Conservation (phyloP, 768 basidiomycete species). For the Pulveroboletus ravenelii region DNA sequence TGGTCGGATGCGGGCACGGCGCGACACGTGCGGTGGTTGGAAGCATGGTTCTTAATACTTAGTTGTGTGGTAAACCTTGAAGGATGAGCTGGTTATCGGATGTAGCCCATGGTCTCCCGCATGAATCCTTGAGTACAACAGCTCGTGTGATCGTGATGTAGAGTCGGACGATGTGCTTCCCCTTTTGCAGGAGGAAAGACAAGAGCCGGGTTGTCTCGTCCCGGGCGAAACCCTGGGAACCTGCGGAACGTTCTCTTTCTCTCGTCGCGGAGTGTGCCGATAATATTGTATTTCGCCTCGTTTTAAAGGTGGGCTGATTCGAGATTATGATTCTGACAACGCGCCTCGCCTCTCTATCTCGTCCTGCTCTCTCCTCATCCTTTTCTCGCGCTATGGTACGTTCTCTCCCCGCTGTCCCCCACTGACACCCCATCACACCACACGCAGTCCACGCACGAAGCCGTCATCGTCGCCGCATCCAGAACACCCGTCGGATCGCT, state of each 20-base stretch:
- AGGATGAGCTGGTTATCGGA: not conserved
- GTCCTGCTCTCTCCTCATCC: constrained; percentile 35
- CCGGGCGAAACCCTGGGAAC: not conserved
- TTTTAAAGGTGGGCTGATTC: constrained; percentile 17
- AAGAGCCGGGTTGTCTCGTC: not conserved
- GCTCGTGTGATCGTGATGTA: too few species aligned
- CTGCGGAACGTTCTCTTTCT: not conserved
- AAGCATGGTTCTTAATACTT: constrained; percentile 77
- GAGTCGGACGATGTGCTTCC: too few species aligned
- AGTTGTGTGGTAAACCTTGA: constrained; percentile 56
- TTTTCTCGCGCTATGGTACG: constrained; percentile 49
- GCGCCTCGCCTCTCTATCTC: constrained; percentile 36
- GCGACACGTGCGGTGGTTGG: constrained; percentile 43
- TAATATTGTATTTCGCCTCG: constrained; percentile 4
- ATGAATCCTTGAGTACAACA: too few species aligned
- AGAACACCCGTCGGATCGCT: constrained; percentile 94
- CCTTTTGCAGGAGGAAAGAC: not conserved
- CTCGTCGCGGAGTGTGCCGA: constrained; percentile 18
- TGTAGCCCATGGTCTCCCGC: too few species aligned
- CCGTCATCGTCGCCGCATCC: constrained; percentile 88
- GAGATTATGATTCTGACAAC: constrained; percentile 47
- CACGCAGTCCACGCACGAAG: constrained; percentile 58
- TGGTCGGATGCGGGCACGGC: constrained; percentile 17
- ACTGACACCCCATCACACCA: not conserved
- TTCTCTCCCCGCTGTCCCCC: constrained; percentile 1